A percentile compares a stretch with the other conserved stretches of the same genome.
phyloP scores from a whole-genome alignment of 1,284 basidiomycete genomes.

The Boletus hoseneyae region DNA sequence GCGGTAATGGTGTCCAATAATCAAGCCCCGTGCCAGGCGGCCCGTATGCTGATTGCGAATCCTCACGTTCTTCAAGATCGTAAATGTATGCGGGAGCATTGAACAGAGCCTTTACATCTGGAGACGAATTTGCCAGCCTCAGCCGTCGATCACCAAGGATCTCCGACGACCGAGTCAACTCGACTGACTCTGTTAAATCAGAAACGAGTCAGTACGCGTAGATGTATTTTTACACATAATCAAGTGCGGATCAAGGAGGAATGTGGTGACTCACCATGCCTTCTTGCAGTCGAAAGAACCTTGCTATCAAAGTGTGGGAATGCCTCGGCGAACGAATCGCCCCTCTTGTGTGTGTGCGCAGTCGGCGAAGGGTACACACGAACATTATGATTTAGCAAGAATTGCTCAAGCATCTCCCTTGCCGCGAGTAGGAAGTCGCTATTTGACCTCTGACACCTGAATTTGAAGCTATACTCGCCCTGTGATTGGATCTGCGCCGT shows the following conservation, averaged over 20 bases:
- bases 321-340: constrained; percentile 91
- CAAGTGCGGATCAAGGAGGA: constrained; percentile 8
- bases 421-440: constrained; percentile 90
- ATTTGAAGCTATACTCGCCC: constrained; percentile 89
- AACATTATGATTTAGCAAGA: constrained; percentile 80
- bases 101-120: constrained; percentile 95
- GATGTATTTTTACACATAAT: constrained; percentile 1
- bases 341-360: constrained; percentile 71
- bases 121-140: constrained; percentile 82
- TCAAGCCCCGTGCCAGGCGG: constrained; percentile 46
- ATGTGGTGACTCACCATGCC: constrained; percentile 50
- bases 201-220: constrained; percentile 12
- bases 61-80: constrained; percentile 69
- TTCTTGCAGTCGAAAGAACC: constrained; percentile 74
- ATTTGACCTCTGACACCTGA: constrained; percentile 91
- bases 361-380: constrained; percentile 75
- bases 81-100: constrained; percentile 77
- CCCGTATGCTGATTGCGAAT: constrained; percentile 53
- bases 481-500: constrained; percentile 41
- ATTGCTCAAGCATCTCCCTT: constrained; percentile 91
- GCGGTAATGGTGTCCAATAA: constrained; percentile 74
- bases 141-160: constrained; percentile 72
- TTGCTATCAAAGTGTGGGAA: constrained; percentile 98
- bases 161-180: constrained; percentile 66
- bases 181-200: constrained; percentile 60